Evolutionary conservation across 352 stramenopile genomes (phyloP).

Genomic region (Phytophthora pseudosyringae): DNA sequence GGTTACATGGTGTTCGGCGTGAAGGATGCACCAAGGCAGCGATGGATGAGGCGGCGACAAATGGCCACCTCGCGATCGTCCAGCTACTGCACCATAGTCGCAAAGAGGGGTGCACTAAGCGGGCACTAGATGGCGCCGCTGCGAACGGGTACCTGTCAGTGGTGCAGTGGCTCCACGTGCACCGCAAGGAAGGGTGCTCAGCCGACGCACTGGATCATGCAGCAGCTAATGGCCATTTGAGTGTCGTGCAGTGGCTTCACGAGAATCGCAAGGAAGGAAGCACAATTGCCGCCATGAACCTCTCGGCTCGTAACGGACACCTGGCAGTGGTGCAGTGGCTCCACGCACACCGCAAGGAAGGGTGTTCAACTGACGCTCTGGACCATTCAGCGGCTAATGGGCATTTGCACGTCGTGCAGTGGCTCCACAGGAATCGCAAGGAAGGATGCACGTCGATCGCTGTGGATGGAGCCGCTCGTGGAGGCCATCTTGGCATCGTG

Average conservation of each 20-base stretch:
- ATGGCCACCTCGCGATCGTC: slow-evolving; percentile 32
- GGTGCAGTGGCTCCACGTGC: slow-evolving; percentile 35
- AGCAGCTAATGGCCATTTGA: slow-evolving; percentile 18
- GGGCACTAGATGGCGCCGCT: slow-evolving; percentile 35
- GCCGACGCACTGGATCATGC: slow-evolving; percentile 33
- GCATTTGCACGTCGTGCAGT: slow-evolving; percentile 31
- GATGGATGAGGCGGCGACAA: slow-evolving; percentile 38
- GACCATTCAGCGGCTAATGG: slow-evolving; percentile 19
- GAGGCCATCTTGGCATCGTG: slow-evolving; percentile 28
- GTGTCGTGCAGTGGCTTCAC: slow-evolving; percentile 38
- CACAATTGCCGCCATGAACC: slow-evolving; percentile 32
- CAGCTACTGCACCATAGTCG: slow-evolving; percentile 33
- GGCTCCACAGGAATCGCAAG: slow-evolving; percentile 37
- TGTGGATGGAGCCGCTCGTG: slow-evolving; percentile 29
- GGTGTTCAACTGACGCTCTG: slow-evolving; percentile 36
- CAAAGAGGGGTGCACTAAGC: slow-evolving; percentile 37
- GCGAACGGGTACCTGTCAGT: slow-evolving; percentile 35
- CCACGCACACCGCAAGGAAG: slow-evolving; percentile 28
- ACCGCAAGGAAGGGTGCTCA: slow-evolving; percentile 36
- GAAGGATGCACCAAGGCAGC: slow-evolving; percentile 38
- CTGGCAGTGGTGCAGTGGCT: slow-evolving; percentile 33
- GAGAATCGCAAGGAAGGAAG: slow-evolving; percentile 33
- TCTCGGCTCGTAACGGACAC: slow-evolving; percentile 29
- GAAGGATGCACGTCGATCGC: slow-evolving; percentile 31
- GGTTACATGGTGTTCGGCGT: slow-evolving; percentile 26